Evolutionary conservation across 441 rosid species (phyloP), one percentile per base, ranked within the genome.

Genomic region (Aleurites moluccanus): DNA sequence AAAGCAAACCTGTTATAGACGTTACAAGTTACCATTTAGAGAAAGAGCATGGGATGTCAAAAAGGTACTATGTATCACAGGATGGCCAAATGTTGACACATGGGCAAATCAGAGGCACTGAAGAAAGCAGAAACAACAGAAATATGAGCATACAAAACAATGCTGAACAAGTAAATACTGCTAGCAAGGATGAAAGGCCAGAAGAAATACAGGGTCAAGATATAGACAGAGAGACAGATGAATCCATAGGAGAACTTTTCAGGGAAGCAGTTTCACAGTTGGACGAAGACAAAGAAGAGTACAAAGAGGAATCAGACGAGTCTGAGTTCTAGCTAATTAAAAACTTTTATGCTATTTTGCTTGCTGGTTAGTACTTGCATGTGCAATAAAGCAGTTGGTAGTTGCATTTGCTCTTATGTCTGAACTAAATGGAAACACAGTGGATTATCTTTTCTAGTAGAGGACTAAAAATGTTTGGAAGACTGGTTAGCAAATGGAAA

Each of bases 301-400:
- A 80, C 73, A 78, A 73, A 67, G 85, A 75, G 35, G 83, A 78
- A 73, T 81, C 60, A 20, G 80, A 86, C 0, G 86, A 81, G 44
- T 68, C 80, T 0, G 81, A 77, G 75, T 86, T 86, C 73, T 83
- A 83, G 73, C 38, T 15, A 38, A 57, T 40, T n/a, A 50, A 21
- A 11, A 50, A 59, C 6, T 42, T 15, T 4, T 27, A 30, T 30
- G 61, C 20, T 64, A 47, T 52, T 52, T 28, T 62, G 61, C 72
- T 68, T 62, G 75, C n/a, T 67, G 35, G 57, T 16, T 56, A 69
- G 49, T 53, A 50, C 23, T 49, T 10, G 40, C 16, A 67, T 27
- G 50, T 11, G 5, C 3, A n/a, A 57, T 27, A 49, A 40, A 70
- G 27, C 42, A 68, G 15, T 25, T 18, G 40, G 64, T 44, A 56